Conservation (phyloP, 176 grass and related monocot genomes). For the Phoenix roebelenii region DNA sequence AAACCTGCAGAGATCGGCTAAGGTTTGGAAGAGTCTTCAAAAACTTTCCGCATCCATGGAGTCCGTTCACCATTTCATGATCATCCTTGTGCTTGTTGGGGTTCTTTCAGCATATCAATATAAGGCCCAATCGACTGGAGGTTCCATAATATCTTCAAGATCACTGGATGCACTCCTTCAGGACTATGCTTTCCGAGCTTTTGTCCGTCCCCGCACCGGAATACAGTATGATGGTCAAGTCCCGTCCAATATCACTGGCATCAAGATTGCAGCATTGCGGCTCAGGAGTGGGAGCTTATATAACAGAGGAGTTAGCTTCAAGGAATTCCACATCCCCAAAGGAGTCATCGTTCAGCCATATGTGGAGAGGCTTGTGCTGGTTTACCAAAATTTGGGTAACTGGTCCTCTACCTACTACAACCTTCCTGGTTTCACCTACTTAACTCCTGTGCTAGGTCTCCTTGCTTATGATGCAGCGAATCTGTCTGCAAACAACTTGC, state of each 20-base stretch:
- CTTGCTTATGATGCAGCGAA: slow-evolving; percentile 72
- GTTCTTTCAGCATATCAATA: slow-evolving; percentile 16
- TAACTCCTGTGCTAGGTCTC: slow-evolving; percentile 68
- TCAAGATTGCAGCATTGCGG: slow-evolving; percentile 46
- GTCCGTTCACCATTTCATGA: slow-evolving; percentile 17
- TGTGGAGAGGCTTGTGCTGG: slow-evolving; percentile 58
- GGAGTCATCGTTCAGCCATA: slow-evolving; percentile 70
- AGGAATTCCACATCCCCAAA: slow-evolving; percentile 46
- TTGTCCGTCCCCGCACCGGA: slow-evolving; percentile 58
- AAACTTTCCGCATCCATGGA: slow-evolving; percentile 14
- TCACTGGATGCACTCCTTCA: slow-evolving; percentile 64
- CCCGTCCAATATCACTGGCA: slow-evolving; percentile 51
- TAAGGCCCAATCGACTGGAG: slow-evolving; percentile 22
- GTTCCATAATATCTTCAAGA: slow-evolving; percentile 5
- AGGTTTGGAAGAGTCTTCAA: too few species aligned
- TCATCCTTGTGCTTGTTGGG: slow-evolving; percentile 14
- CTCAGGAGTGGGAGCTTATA: slow-evolving; percentile 75
- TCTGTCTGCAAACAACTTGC: slow-evolving; percentile 38
- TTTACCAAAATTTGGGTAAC: slow-evolving; percentile 65
- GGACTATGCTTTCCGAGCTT: slow-evolving; percentile 52
- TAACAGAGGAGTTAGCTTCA: slow-evolving; percentile 40
- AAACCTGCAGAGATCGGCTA: too few species aligned
- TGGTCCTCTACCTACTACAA: slow-evolving; percentile 54
- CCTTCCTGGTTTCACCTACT: slow-evolving; percentile 66
- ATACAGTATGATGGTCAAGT: slow-evolving; percentile 44